Evolutionary conservation across 176 grass and related monocot genomes (phyloP), one percentile per base, ranked within the genome.

Genomic region (Hsuehochloa calcarea): DNA sequence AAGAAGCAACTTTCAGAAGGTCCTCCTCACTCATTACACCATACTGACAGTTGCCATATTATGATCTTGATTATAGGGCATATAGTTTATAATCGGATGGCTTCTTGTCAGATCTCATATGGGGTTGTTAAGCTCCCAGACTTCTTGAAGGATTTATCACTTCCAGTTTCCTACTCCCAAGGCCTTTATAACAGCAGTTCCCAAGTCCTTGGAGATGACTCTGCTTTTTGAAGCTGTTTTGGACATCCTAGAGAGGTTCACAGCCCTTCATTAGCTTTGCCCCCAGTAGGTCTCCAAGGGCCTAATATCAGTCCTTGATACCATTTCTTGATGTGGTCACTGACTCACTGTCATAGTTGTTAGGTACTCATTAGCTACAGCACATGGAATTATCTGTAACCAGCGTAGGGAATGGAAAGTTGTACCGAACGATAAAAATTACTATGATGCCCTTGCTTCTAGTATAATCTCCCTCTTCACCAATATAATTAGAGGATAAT

Each of bases 271-370:
- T 47, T 47, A 45, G 39, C 68, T 70, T 70, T 70, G 40, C 19
- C 7, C 20, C 19, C n/a, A 23, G 41, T 71, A 45, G 68, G 68
- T 47, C 41, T 15, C 46, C 68, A 71, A 45, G 6, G 70, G 25
- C 70, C 26, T 51, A 73, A 34, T 73, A 29, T 73, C 45, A 73
- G 70, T 73, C 25, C 70, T 73, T 34, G 45, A 73, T 73, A 51
- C 45, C 25, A 73, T 34, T 31, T 51, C 41, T 69, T 68, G 35
- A 51, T 31, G 70, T 73, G 5, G 45, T 73, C 70, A 31, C 45
- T 26, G 43, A 34, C 23, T 73, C 70, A 31, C 45, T 26, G 43
- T 51, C 23, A 73, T 19, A 73, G 44, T 51, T 49, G 43, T 49
- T 73, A 51, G 45, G 70, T 51, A 26, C n/a, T 73, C 26, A 49